phyloP scores from a whole-genome alignment of 176 grass and related monocot species.

The Carex cristatella region DNA sequence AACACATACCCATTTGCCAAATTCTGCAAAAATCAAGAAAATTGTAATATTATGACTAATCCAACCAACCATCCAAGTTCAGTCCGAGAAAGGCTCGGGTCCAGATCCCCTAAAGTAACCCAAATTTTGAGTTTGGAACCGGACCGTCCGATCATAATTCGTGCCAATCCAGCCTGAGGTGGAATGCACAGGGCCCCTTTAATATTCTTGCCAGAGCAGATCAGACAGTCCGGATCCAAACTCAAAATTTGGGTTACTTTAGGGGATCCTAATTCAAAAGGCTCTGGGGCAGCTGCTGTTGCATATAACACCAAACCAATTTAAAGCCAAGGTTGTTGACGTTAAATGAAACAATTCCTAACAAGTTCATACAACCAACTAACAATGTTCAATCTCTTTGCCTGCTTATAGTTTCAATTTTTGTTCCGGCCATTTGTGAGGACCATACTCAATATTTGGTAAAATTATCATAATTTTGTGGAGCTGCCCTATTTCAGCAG shows the following conservation, averaged over 20 bases:
- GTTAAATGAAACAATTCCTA: not conserved
- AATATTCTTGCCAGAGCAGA: no score
- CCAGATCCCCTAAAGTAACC: no score
- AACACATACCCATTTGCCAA: conserved; percentile 78
- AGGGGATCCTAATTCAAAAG: no score
- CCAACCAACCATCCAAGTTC: not conserved
- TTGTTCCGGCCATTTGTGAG: not conserved
- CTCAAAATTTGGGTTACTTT: no score
- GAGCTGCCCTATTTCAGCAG: not conserved
- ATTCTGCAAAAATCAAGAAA: conserved; percentile 56
- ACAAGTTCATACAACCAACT: not conserved
- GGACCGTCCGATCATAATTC: no score
- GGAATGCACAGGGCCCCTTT: no score
- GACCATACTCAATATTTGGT: not conserved
- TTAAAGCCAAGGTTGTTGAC: no score
- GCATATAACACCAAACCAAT: no score
- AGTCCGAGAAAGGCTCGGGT: not conserved
- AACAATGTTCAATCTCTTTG: not conserved
- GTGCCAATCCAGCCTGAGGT: no score
- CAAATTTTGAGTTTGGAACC: no score
- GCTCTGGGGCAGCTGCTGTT: no score
- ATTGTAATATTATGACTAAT: not conserved
- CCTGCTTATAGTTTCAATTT: not conserved
- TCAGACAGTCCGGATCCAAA: no score
- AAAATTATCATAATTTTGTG: not conserved